These are phyloP conservation scores for Xanthoparmelia taractica DNA, from an alignment of 495 filamentous ascomycete species.

Conservation along the genomic window DNA sequence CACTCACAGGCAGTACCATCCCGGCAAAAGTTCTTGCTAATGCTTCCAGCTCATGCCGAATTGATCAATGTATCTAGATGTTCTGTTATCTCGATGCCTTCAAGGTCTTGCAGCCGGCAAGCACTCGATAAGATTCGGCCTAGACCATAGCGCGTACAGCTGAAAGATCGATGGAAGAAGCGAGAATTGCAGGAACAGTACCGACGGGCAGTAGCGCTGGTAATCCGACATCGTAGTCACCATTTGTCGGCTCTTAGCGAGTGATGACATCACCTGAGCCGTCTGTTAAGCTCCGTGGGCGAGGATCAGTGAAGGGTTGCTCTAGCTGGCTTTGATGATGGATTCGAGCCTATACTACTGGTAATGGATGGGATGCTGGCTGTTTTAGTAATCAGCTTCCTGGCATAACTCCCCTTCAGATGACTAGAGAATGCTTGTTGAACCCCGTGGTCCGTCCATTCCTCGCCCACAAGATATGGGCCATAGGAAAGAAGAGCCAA, in stretches of 20 bases:
- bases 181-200: background rate
- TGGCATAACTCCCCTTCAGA: background rate
- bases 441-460: background rate
- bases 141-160: background rate
- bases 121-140: constrained; percentile 29
- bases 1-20: background rate
- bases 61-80: background rate
- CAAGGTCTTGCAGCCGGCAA: constrained; percentile 31
- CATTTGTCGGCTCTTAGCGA: background rate
- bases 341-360: background rate
- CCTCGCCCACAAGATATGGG: background rate
- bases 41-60: background rate
- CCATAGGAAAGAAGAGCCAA: background rate
- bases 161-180: background rate
- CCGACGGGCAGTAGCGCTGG: background rate
- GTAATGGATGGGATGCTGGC: background rate
- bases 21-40: background rate
- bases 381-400: background rate
- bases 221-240: background rate
- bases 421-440: background rate
- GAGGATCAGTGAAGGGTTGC: constrained; percentile 5
- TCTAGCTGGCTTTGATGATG: background rate
- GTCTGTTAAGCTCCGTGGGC: constrained; percentile 7
- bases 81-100: constrained; percentile 19
- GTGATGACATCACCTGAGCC: background rate